These are phyloP conservation scores for Didymellaceae sp. DNA, from an alignment of 2,329 filamentous ascomycete species.

Conservation along the genomic window DNA sequence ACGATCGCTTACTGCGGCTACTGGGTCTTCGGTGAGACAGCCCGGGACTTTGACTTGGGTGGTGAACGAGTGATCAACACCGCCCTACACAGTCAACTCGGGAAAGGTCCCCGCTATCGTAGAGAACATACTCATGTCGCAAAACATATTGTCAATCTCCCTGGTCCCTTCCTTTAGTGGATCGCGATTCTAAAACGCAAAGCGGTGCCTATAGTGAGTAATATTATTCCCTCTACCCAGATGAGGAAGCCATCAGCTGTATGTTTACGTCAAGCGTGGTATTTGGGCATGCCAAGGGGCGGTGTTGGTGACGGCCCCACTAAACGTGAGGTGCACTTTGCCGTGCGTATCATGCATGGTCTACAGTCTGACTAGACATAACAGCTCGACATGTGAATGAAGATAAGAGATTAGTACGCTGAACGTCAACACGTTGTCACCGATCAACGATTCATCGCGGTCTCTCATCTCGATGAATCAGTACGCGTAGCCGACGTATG, in stretches of 20 bases:
- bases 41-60: neutral
- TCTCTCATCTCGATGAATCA: neutral
- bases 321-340: constrained; percentile 21
- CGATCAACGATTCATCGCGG: too few relatives aligned
- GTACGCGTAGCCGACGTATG: neutral
- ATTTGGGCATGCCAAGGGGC: neutral
- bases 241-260: constrained; percentile 21
- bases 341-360: constrained; percentile 26
- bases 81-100: too few relatives aligned
- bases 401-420: constrained; percentile 21
- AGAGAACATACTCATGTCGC: too few relatives aligned
- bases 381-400: constrained; percentile 22
- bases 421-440: neutral
- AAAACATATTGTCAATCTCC: too few relatives aligned
- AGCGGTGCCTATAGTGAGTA: neutral
- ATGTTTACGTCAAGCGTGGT: constrained; percentile 39
- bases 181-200: neutral
- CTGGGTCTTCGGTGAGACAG: neutral
- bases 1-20: neutral
- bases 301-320: constrained; percentile 33
- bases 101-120: too few relatives aligned
- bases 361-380: constrained; percentile 14
- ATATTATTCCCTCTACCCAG: neutral
- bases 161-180: too few relatives aligned
- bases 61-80: neutral